A percentile compares a stretch with the other conserved stretches of the same genome.
These are phyloP conservation scores for Aurinia saxatilis DNA, from an alignment of 345 rosid species.

Conservation along the genomic window DNA sequence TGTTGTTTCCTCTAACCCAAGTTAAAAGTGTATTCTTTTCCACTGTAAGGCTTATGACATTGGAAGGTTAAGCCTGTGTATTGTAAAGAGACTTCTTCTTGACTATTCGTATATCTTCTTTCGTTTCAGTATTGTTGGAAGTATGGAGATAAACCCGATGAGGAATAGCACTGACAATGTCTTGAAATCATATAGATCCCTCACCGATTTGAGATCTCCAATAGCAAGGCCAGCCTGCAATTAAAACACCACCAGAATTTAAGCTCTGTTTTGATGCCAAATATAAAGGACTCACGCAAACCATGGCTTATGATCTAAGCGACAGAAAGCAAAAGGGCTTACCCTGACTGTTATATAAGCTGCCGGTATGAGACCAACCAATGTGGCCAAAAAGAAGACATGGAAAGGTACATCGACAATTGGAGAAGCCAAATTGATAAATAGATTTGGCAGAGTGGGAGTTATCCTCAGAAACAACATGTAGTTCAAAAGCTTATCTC, in stretches of 20 bases:
- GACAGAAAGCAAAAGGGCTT: constrained; percentile 21
- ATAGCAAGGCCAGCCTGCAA: constrained; percentile 81
- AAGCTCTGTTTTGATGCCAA: too few species aligned
- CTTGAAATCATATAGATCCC: constrained; percentile 77
- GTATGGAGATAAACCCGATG: constrained; percentile 54
- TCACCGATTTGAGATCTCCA: constrained; percentile 76
- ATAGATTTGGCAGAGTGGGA: constrained; percentile 91
- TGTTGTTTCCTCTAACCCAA: constrained; percentile 1
- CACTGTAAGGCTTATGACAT: constrained; percentile 7
- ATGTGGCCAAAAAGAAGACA: constrained; percentile 83
- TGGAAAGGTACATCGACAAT: constrained; percentile 96
- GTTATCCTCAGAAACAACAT: constrained; percentile 96
- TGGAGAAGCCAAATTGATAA: constrained; percentile 95
- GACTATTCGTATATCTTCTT: constrained; percentile 58
- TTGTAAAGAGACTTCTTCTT: background rate
- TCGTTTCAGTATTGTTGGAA: constrained; percentile 69
- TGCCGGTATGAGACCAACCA: constrained; percentile 88
- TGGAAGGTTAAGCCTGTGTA: constrained; percentile 2
- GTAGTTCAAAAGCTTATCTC: constrained; percentile 89
- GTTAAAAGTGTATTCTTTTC: constrained; percentile 15
- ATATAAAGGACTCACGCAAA: background rate
- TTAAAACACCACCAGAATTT: background rate
- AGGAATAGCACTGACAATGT: constrained; percentile 70
- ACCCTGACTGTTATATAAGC: constrained; percentile 90
- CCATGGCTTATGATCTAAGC: too few species aligned